Conservation (phyloP, 495 filamentous ascomycete genomes). For the Bacidia gigantensis region DNA sequence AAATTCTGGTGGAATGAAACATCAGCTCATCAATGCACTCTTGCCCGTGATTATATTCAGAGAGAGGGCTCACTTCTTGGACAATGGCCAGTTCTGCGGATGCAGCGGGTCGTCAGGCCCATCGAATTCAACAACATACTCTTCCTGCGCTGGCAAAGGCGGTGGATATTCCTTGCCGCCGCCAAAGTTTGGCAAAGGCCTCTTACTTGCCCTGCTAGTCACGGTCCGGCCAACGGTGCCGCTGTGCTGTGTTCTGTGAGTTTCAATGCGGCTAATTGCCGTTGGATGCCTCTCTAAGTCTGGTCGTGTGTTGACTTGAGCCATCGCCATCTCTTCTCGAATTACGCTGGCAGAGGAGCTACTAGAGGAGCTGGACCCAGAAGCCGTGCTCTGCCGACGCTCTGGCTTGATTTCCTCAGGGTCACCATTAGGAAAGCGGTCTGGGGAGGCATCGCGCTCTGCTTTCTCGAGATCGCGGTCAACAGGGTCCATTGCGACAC, state of each 20-base stretch:
- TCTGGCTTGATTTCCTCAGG: neutral
- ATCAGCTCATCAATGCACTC: neutral
- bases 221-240: slow-evolving; percentile 54
- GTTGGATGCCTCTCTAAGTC: slow-evolving; percentile 64
- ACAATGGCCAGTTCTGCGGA: slow-evolving; percentile 69
- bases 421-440: slow-evolving; percentile 9
- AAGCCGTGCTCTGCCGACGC: slow-evolving; percentile 11
- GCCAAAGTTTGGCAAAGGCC: slow-evolving; percentile 47
- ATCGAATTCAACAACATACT: slow-evolving; percentile 80
- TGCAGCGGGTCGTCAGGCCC: slow-evolving; percentile 67
- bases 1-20: slow-evolving; percentile 25
- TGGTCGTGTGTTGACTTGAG: slow-evolving; percentile 45
- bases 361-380: slow-evolving; percentile 17
- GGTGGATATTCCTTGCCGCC: slow-evolving; percentile 71
- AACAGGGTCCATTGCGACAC: slow-evolving; percentile 25
- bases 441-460: slow-evolving; percentile 18
- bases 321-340: slow-evolving; percentile 30
- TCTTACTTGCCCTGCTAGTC: slow-evolving; percentile 37
- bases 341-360: slow-evolving; percentile 13
- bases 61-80: slow-evolving; percentile 50
- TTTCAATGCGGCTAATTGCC: slow-evolving; percentile 63
- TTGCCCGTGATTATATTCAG: neutral
- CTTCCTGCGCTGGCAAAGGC: slow-evolving; percentile 53
- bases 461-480: slow-evolving; percentile 29
- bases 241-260: slow-evolving; percentile 57